Evolutionary conservation across 176 grass and related monocot species (phyloP), one percentile per base, ranked within the genome.

Genomic region (Aechmea fasciata): DNA sequence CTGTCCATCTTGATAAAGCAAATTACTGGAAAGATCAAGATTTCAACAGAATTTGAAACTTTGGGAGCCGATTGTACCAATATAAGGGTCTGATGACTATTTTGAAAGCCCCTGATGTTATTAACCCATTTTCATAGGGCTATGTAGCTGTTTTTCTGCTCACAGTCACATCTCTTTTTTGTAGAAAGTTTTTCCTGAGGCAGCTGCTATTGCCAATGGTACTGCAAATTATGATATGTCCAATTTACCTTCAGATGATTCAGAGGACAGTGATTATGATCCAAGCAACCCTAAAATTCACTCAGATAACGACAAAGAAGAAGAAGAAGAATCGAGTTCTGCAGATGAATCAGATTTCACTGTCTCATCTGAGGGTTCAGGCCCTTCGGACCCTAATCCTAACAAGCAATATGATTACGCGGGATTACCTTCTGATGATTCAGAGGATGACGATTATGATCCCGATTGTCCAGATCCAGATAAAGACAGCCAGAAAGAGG

Each of bases 141-240:
- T 11, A 52, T 65, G 50, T 10, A 78, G 74, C 52, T 80, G 48
- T 63, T 62, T 85, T 72, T 19, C 53, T 59, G 83, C 50, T 15
- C 9, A 10, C 9, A 7, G 14, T 4, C 64, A 26, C 33, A 52
- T 80, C 75, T 75, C 48, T 69, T 93, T 48, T 69, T 41, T 69
- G 68, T 85, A 93, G 94, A 82, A 93, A 85, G 80, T 93, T 75
- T 99, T 99, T 64, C 94, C 94, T 53, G 94, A 99, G 79, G 90
- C 84, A 68, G 84, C 82, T 79, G 76, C 69, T n/a, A 29, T 67
- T 52, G 64, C 51, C 3, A 93, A 88, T 85, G 84, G 79, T 71
- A 54, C 80, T 70, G 81, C 74, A 17, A 82, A 85, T 77, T 63
- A 50, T 80, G 82, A 83, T 69, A 48, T 26, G 13, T 85, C 84